Percentiles rank a stretch among this genome's conserved stretches.
Evolutionary conservation across 1,284 basidiomycete genomes (phyloP).

Genomic region (Tremellales sp.): DNA sequence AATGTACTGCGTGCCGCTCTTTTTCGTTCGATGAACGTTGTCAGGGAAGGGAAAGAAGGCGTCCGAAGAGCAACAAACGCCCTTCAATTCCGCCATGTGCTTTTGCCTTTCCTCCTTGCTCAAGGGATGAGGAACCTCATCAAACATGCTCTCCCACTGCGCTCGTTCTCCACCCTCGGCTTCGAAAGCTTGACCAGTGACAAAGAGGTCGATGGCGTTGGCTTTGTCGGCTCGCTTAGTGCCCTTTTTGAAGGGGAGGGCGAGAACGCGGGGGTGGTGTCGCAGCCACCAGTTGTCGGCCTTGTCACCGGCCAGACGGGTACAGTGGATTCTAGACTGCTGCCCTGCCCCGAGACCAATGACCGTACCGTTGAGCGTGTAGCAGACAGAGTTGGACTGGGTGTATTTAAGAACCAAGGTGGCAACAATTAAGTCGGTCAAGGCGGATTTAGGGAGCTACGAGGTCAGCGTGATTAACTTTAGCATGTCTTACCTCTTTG

Average conservation of each 20-base stretch:
- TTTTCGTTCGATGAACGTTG: conserved; percentile 89
- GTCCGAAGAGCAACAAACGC: conserved; percentile 89
- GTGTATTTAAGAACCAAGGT: conserved; percentile 98
- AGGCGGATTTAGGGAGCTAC: conserved; percentile 70
- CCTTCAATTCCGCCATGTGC: conserved; percentile 69
- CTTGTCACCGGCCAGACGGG: conserved; percentile 92
- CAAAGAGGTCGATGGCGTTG: conserved; percentile 96
- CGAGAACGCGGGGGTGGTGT: conserved; percentile 84
- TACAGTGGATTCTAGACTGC: conserved; percentile 99
- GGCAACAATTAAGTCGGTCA: conserved; percentile 86
- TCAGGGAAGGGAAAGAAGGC: conserved; percentile 99
- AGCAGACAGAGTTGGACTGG: conserved; percentile 97
- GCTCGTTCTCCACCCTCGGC: conserved; percentile 76
- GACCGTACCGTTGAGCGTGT: conserved; percentile 87
- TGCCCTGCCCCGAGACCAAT: conserved; percentile 97
- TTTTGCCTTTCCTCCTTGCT: conserved; percentile 66
- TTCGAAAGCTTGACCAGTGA: conserved; percentile 76
- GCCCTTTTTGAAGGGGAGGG: conserved; percentile 93
- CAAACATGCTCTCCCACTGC: conserved; percentile 90
- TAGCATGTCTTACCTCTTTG: conserved; percentile 60
- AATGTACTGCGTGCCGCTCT: conserved; percentile 87
- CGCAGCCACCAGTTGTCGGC: conserved; percentile 99
- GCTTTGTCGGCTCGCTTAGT: conserved; percentile 97
- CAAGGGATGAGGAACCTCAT: conserved; percentile 65
- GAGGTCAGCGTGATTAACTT: conserved; percentile 2